Base-by-base conservation (phyloP, 169 alveolate species). In the Cryptosporidium xiaoi region DNA sequence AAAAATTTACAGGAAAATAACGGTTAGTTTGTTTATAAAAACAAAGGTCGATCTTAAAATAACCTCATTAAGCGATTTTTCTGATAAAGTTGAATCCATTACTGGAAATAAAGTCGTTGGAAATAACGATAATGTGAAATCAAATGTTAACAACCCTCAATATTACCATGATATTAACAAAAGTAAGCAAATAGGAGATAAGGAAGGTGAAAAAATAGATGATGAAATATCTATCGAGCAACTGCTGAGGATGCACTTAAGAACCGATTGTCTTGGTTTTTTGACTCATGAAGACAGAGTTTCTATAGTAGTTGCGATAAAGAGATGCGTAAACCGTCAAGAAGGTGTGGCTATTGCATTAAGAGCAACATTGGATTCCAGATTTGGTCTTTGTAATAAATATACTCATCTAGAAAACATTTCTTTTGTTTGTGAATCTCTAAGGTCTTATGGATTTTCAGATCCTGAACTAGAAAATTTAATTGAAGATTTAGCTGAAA, bases 331-430 rank as follows among this genome's bases (percentile, higher is more conserved):
- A 20, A 77, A 62, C 44, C 69, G 87, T 16, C 87, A 56, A 12
- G 87, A 77, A 46, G 87, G 87, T 48, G 50, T 77, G 60, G 87
- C 87, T 24, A 77, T 77, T 24, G 34, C 87, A 60, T 31, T 77
- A 24, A 77, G 87, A 77, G 71, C 71, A 15, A 77, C 87, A 34
- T 77, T 77, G 29, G 87, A 77, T 60, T 60, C 64, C 8, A 77
- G 87, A 77, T 77, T 77, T 62, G 87, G 87, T 60, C 53, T 34
- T 44, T 58, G 77, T 34, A 64, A 66, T 29, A 77, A 77, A 60
- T 77, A 60, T 77, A 77, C 69, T 20, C 29, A 48, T 40, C 58
- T 62, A 34, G 77, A 60, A 29, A 62, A 60, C 56, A 46, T 24
- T 60, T 33, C 27, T 24, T 40, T 60, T 36, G 27, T 77, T 34